Conservation (phyloP, 768 basidiomycete species). For the Tylopilus sp. region DNA sequence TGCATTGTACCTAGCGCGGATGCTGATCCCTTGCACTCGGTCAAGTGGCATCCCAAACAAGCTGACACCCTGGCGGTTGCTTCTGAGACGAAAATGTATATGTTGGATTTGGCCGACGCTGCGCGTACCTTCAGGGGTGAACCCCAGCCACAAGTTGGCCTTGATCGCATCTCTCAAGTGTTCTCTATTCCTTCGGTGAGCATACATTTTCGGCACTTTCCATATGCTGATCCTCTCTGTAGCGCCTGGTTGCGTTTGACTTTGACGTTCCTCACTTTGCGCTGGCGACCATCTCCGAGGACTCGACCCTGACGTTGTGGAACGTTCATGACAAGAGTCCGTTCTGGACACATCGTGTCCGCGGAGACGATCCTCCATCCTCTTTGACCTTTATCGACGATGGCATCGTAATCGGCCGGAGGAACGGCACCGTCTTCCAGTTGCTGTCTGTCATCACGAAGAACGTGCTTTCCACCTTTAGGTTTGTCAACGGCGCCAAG, state of each 20-base stretch:
- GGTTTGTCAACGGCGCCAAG: constrained; percentile 63
- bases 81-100: constrained; percentile 69
- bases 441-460: constrained; percentile 73
- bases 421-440: constrained; percentile 82
- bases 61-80: constrained; percentile 80
- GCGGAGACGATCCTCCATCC: constrained; percentile 77
- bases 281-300: constrained; percentile 77
- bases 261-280: constrained; percentile 77
- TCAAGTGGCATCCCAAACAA: constrained; percentile 88
- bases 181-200: constrained; percentile 71
- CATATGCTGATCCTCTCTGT: constrained; percentile 1
- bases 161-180: constrained; percentile 63
- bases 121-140: constrained; percentile 59
- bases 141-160: constrained; percentile 63
- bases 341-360: constrained; percentile 72
- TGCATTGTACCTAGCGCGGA: constrained; percentile 62
- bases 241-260: constrained; percentile 83
- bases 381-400: constrained; percentile 83
- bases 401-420: constrained; percentile 81
- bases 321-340: constrained; percentile 73
- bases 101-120: constrained; percentile 68
- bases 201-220: neutral
- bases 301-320: constrained; percentile 81
- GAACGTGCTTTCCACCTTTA: constrained; percentile 71
- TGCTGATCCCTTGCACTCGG: constrained; percentile 65